Evolutionary conservation across 2,329 filamentous ascomycete species (phyloP), one percentile per base, ranked within the genome.

Genomic region (Trichoderma sp.): DNA sequence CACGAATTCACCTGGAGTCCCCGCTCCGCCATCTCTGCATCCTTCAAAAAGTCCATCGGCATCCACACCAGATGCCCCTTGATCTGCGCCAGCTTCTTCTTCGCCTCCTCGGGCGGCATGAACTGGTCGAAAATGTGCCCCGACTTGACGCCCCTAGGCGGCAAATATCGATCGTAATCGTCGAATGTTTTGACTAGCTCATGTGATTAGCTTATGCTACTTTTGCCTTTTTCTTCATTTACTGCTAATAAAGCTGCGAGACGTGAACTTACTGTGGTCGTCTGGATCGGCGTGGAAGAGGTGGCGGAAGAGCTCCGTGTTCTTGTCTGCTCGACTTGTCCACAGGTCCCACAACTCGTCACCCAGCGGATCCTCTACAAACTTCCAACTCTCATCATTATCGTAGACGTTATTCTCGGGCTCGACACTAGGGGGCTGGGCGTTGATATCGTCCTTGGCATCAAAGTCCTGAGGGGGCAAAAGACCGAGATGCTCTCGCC

Each of bases 21-120:
- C 77, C 88, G 89, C 83, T 98, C 95, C 0, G 95, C 95, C 94
- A 98, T 97, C 76, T 93, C 87, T 0, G 91, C 94, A 74, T 97
- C 90, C 77, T 88, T 86, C 78, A 98, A 82, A 79, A 97, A 98
- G 60, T 94, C 89, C 77, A 98, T 81, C n/a, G 94, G 94, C 91
- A 97, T 95, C 93, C 93, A 97, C 7, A 98, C 95, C 53, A 98
- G 81, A 83, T 98, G 95, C 0, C 95, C 95, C 82, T 90, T 91
- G 75, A 98, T 89, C 78, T 91, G 86, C 76, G 94, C 90, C 64
- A 98, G 84, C 80, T 95, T 94, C 75, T 86, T 81, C 18, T 93
- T 87, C 7, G 96, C 90, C 70, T 97, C 91, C 28, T 90, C 85
- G 0, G 90, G 88, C 0, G 92, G 91, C 80, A 92, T 87, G 81